A percentile compares a stretch with the other conserved stretches of the same genome.
These are phyloP conservation scores for Candida anglica DNA, from an alignment of 805 yeast genomes.

Conservation along the genomic window DNA sequence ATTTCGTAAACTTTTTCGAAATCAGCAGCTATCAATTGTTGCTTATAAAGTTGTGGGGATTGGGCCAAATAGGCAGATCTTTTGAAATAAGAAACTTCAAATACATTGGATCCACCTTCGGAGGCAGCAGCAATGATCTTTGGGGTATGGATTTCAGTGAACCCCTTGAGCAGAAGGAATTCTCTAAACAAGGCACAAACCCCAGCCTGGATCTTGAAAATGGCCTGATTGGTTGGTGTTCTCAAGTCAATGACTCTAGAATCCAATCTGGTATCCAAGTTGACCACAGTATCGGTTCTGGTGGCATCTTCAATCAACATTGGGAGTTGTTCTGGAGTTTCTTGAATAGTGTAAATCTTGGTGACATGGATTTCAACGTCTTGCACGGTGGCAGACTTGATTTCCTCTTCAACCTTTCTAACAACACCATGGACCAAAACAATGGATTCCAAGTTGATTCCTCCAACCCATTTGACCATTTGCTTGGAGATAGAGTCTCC, in stretches of 20 bases:
- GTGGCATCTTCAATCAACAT: slow-evolving; percentile 94
- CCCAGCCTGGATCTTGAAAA: slow-evolving; percentile 89
- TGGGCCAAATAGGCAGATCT: slow-evolving; percentile 92
- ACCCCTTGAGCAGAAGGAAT: slow-evolving; percentile 61
- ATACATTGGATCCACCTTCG: slow-evolving; percentile 97
- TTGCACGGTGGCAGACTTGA: slow-evolving; percentile 88
- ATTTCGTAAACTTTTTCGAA: slow-evolving; percentile 94
- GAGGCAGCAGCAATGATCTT: slow-evolving; percentile 92
- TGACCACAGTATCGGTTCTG: slow-evolving; percentile 89
- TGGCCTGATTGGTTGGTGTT: slow-evolving; percentile 96
- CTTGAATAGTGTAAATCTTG: slow-evolving; percentile 73
- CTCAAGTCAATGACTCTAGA: slow-evolving; percentile 94
- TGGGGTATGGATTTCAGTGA: slow-evolving; percentile 94
- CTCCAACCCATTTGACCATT: slow-evolving; percentile 94
- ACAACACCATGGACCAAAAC: slow-evolving; percentile 87
- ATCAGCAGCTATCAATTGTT: slow-evolving; percentile 96
- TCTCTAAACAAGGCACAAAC: slow-evolving; percentile 87
- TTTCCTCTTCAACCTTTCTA: slow-evolving; percentile 76
- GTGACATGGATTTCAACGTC: slow-evolving; percentile 79
- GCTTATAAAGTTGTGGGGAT: slow-evolving; percentile 97
- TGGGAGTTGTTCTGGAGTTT: slow-evolving; percentile 90
- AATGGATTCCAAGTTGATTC: slow-evolving; percentile 82
- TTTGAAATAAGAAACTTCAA: slow-evolving; percentile 90
- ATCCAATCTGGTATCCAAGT: slow-evolving; percentile 94
- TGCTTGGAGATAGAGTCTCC: slow-evolving; percentile 79